A percentile compares a stretch with the other conserved stretches of the same genome.
phyloP scores from a whole-genome alignment of 257 asterid genomes.

The Paraleonurus japonicus region DNA sequence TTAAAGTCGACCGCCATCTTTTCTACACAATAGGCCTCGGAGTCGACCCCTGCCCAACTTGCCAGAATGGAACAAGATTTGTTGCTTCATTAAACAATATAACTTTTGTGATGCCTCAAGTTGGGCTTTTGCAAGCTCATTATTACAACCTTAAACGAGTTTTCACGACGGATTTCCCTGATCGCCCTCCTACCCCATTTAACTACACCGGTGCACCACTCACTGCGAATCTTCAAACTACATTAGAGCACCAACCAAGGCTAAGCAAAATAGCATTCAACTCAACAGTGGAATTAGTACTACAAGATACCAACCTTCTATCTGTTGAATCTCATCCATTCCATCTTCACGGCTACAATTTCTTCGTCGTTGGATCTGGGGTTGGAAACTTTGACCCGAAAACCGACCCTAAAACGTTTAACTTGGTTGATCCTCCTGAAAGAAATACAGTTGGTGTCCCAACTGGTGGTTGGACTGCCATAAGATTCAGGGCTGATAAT shows the following conservation, averaged over 20 bases:
- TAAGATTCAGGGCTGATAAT: slow-evolving; percentile 76
- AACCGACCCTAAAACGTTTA: slow-evolving; percentile 48
- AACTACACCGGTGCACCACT: slow-evolving; percentile 76
- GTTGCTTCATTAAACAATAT: slow-evolving; percentile 59
- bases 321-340: slow-evolving; percentile 74
- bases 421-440: slow-evolving; percentile 72
- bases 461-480: slow-evolving; percentile 87
- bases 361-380: slow-evolving; percentile 71
- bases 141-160: slow-evolving; percentile 33
- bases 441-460: slow-evolving; percentile 81
- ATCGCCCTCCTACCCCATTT: slow-evolving; percentile 44
- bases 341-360: slow-evolving; percentile 82
- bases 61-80: slow-evolving; percentile 44
- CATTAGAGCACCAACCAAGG: slow-evolving; percentile 32
- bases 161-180: slow-evolving; percentile 54
- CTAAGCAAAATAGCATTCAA: slow-evolving; percentile 58
- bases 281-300: slow-evolving; percentile 58
- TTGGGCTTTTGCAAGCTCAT: slow-evolving; percentile 50
- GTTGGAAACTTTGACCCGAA: slow-evolving; percentile 60
- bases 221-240: slow-evolving; percentile 57
- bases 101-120: slow-evolving; percentile 54
- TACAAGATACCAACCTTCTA: slow-evolving; percentile 67
- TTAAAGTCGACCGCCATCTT: slow-evolving; percentile 46
- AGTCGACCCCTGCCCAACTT: slow-evolving; percentile 39
- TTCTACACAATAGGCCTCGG: slow-evolving; percentile 64